These are phyloP conservation scores for Termitomyces sp. DNA, from an alignment of 768 basidiomycete species.

Conservation along the genomic window DNA sequence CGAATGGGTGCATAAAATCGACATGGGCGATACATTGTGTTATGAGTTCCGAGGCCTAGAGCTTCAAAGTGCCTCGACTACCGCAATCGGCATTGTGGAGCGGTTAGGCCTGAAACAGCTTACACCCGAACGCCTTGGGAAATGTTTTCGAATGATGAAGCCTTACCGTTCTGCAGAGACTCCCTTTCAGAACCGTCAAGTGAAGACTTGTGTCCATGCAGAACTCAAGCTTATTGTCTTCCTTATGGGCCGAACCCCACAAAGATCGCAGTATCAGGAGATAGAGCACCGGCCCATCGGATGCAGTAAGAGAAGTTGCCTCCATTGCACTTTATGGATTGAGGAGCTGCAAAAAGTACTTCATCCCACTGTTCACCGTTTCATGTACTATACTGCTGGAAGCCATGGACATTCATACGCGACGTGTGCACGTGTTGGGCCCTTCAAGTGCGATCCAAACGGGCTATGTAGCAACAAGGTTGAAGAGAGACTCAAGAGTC, in stretches of 20 bases:
- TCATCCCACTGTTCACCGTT: not conserved
- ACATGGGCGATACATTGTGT: not conserved
- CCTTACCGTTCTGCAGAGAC: not conserved
- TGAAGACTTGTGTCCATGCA: not conserved
- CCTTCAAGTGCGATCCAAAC: not conserved
- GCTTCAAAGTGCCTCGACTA: not conserved
- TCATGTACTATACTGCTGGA: not conserved
- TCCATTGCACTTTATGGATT: not conserved
- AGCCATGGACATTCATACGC: not conserved
- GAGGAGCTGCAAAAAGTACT: not conserved
- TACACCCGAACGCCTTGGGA: not conserved
- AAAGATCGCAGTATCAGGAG: not conserved
- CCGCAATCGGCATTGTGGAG: not conserved
- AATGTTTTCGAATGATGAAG: not conserved
- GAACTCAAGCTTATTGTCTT: not conserved
- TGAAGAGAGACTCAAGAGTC: not conserved
- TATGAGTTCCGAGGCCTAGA: not conserved
- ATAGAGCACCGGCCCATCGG: not conserved
- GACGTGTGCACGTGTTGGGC: not conserved
- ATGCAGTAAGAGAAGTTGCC: not conserved
- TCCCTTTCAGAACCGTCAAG: not conserved
- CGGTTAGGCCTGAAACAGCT: not conserved
- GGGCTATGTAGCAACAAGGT: not conserved
- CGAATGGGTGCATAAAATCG: not conserved
- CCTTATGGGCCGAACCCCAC: not conserved